Base-by-base conservation (phyloP, 169 alveolate species). In the Cryptosporidium sp. region DNA sequence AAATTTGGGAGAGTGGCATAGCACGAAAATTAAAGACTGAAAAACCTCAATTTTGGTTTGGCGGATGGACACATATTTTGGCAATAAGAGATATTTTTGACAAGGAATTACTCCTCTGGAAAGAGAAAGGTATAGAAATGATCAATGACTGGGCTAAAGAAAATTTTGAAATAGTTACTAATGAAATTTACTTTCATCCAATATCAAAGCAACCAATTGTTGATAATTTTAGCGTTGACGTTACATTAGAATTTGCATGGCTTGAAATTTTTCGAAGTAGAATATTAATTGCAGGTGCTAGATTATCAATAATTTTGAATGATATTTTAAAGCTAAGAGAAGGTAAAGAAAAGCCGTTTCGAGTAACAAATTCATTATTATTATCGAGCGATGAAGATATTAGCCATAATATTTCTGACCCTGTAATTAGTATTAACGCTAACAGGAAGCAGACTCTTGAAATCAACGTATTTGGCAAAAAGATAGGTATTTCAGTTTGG, bases 51-150 rank as follows among this genome's bases (percentile, higher is more conserved):
- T 91, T 94, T 21, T 95, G 97, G 97, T 95, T 93, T 68, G 96
- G 97, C 3, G 94, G 96, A n/a, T 95, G 97, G 97, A 95, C 97
- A 3, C 97, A 95, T 72, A 93, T 95, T 33, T 91, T 93, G 42
- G 89, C 94, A 29, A 87, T 95, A 10, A 93, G 94, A n/a, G 85
- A 91, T 37, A 91, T 92, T 14, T 94, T 91, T 93, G 92, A 94
- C 75, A 84, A 48, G n/a, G 92, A 86, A 44, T 39, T 61, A n/a
- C 48, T 45, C 39, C 61, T 35, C 16, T 86, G 92, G 92, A 75
- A 60, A 21, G 84, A 86, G 29, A 93, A 85, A 44, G 97, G 95
- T 29, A 93, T 93, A 39, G 94, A 91, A 39, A 62, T 93, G 61
- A 93, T 95, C 69, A 92, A 94, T 85, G 75, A 92, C 39, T 95